Evolutionary conservation across 306 rosid species (phyloP).

Genomic region (Quercus ilex): DNA sequence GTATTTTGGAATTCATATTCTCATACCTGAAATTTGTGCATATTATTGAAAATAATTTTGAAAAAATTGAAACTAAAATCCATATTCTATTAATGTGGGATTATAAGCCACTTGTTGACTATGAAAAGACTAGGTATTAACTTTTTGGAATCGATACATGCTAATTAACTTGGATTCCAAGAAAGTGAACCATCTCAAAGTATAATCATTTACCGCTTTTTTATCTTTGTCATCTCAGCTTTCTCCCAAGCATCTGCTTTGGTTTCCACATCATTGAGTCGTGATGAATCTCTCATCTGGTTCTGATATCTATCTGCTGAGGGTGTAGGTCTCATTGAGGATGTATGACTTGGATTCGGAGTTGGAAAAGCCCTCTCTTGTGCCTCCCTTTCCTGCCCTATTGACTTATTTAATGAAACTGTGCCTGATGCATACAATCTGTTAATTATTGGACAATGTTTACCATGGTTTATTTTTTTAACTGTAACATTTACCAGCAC

Average conservation of each 20-base stretch:
- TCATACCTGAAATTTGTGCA: slow-evolving; percentile 48
- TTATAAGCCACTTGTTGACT: neutral
- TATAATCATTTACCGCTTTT: slow-evolving; percentile 32
- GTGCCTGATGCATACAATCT: slow-evolving; percentile 31
- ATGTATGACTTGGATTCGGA: slow-evolving; percentile 20
- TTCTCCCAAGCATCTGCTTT: slow-evolving; percentile 55
- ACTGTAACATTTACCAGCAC: slow-evolving; percentile 20
- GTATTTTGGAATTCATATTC: slow-evolving; percentile 40
- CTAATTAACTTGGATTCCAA: neutral
- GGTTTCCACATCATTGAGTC: slow-evolving; percentile 14
- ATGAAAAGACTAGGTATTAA: neutral
- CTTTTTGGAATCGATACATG: neutral
- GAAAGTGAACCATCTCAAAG: neutral
- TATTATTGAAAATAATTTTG: neutral
- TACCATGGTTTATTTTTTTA: neutral
- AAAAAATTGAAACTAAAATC: slow-evolving; percentile 5
- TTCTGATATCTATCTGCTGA: slow-evolving; percentile 26
- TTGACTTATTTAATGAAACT: slow-evolving; percentile 38
- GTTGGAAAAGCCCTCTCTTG: slow-evolving; percentile 24
- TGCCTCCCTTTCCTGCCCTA: slow-evolving; percentile 26
- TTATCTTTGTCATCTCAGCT: slow-evolving; percentile 48
- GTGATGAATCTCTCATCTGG: slow-evolving; percentile 12
- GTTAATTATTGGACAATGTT: slow-evolving; percentile 7
- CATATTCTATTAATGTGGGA: neutral
- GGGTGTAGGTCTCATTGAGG: slow-evolving; percentile 24